phyloP scores from a whole-genome alignment of 1,284 basidiomycete genomes.

The Peniophora sp. region DNA sequence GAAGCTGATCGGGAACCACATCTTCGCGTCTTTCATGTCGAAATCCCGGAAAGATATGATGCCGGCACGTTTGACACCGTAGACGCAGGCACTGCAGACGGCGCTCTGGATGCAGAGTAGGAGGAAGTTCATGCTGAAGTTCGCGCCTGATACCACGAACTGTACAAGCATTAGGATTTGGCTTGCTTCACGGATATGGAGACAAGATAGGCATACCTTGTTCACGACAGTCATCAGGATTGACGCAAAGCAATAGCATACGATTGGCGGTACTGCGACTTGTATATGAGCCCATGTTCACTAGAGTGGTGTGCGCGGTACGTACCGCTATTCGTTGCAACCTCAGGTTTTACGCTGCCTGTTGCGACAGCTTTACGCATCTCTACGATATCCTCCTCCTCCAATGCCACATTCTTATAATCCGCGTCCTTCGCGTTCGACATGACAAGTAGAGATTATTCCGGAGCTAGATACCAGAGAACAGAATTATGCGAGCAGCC shows the following conservation, averaged over 20 bases:
- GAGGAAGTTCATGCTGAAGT: slow-evolving; percentile 97
- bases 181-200: neutral
- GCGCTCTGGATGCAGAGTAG: slow-evolving; percentile 87
- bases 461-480: no score
- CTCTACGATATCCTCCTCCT: slow-evolving; percentile 47
- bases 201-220: slow-evolving; percentile 54
- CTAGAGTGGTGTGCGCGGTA: neutral
- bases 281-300: neutral
- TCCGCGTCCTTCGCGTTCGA: slow-evolving; percentile 9
- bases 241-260: slow-evolving; percentile 89
- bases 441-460: no score
- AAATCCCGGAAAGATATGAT: slow-evolving; percentile 87
- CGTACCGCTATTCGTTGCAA: slow-evolving; percentile 31
- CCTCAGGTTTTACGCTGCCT: slow-evolving; percentile 28
- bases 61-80: slow-evolving; percentile 67
- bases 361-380: slow-evolving; percentile 57
- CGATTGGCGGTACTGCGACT: slow-evolving; percentile 70
- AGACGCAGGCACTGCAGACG: slow-evolving; percentile 80
- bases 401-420: slow-evolving; percentile 13
- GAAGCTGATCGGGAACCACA: slow-evolving; percentile 93
- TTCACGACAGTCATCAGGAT: slow-evolving; percentile 98
- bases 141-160: slow-evolving; percentile 90
- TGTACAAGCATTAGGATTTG: slow-evolving; percentile 22
- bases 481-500: no score
- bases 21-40: slow-evolving; percentile 78